Evolutionary conservation across 345 rosid species (phyloP).

Genomic region (Linum usitatissimum): DNA sequence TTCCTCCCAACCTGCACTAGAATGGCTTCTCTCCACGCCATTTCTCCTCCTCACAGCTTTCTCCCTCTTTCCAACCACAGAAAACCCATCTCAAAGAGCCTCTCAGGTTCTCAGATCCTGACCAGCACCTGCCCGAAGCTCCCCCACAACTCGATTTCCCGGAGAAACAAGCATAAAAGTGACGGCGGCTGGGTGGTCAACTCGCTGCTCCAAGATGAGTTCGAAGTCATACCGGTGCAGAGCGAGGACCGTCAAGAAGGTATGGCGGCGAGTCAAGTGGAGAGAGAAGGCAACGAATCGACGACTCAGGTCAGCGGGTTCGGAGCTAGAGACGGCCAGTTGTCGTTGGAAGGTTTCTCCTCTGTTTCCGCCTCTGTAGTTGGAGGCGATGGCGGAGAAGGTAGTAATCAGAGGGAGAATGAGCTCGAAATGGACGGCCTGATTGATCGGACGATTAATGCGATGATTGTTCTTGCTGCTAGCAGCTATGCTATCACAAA

Average conservation of each 20-base stretch:
- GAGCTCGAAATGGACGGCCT: conserved; percentile 39
- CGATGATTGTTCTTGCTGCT: conserved; percentile 65
- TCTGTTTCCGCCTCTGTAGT: conserved; percentile 26
- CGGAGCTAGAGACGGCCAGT: conserved; percentile 40
- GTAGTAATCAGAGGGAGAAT: conserved; percentile 9
- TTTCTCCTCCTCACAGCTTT: conserved; percentile 48
- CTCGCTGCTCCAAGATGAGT: conserved; percentile 40
- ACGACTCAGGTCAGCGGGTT: conserved; percentile 53
- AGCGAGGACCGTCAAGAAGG: conserved; percentile 60
- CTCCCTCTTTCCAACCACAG: conserved; percentile 42
- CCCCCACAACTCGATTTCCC: conserved; percentile 22
- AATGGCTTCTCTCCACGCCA: conserved; percentile 68
- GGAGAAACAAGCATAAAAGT: conserved; percentile 31
- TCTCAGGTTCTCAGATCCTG: conserved; percentile 10
- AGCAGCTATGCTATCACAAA: conserved; percentile 74
- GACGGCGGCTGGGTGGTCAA: conserved; percentile 23
- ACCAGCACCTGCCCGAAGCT: conserved; percentile 13
- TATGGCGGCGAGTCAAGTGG: conserved; percentile 32
- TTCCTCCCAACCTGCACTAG: conserved; percentile 18
- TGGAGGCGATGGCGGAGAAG: conserved; percentile 16
- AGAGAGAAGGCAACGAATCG: conserved; percentile 37
- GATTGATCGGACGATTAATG: conserved; percentile 64
- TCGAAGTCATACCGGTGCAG: conserved; percentile 51
- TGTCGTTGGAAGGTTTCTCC: conserved; percentile 74
- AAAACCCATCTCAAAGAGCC: conserved; percentile 19